Conservation (phyloP, 331 rosid genomes). For the Stylosanthes scabra region DNA sequence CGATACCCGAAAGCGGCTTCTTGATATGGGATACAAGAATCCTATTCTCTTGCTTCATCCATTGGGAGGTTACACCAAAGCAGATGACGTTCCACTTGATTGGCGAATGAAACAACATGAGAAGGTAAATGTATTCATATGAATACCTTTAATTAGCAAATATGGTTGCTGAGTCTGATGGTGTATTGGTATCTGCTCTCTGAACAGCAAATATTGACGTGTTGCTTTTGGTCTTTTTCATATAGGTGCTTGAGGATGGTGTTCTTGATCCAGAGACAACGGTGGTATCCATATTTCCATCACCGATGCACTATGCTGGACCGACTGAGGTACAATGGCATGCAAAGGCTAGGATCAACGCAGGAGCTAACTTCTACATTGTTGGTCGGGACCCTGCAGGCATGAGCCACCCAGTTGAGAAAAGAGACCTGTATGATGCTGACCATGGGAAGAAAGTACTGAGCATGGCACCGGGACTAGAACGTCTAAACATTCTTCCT, state of each 20-base stretch:
- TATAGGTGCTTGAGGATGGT: conserved; percentile 97
- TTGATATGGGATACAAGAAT: conserved; percentile 96
- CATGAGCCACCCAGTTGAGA: conserved; percentile 93
- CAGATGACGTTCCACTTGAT: conserved; percentile 94
- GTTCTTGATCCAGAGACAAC: conserved; percentile 99
- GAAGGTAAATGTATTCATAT: conserved; percentile 59
- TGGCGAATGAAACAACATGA: conserved; percentile 99
- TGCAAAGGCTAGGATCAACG: conserved; percentile 98
- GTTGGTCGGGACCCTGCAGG: conserved; percentile 99
- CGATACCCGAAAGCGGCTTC: conserved; percentile 92
- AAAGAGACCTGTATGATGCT: conserved; percentile 92
- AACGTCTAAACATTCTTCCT: conserved; percentile 96
- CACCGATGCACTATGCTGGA: conserved; percentile 99
- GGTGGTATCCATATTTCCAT: conserved; percentile 98
- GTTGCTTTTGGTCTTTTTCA: conserved; percentile 17
- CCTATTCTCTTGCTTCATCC: conserved; percentile 98
- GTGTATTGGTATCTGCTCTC: background rate
- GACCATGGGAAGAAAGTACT: conserved; percentile 98
- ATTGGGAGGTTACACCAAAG: conserved; percentile 95
- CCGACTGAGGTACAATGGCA: conserved; percentile 99
- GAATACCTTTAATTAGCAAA: background rate
- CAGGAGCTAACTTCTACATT: conserved; percentile 97
- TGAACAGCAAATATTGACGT: background rate
- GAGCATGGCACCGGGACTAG: conserved; percentile 99
- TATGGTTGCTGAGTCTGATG: background rate